Conservation (phyloP, 2,329 filamentous ascomycete genomes). For the Beauveria sp. region DNA sequence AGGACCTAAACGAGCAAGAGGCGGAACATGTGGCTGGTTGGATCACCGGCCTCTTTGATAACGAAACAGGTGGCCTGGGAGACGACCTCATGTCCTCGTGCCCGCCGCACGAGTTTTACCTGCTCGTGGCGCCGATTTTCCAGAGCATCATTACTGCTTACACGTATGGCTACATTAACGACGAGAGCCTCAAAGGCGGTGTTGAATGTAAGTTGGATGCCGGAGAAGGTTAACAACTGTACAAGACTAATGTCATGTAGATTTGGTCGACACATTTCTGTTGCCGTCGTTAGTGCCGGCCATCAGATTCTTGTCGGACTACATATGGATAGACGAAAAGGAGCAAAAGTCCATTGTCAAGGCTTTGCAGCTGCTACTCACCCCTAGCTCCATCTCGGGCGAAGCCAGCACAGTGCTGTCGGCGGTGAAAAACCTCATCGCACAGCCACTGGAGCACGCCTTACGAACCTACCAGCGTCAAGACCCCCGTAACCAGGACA, state of each 20-base stretch:
- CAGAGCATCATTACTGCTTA: slow-evolving; percentile 66
- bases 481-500: slow-evolving; percentile 59
- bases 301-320: slow-evolving; percentile 61
- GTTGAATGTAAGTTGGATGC: slow-evolving; percentile 56
- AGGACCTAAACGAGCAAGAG: slow-evolving; percentile 58
- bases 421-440: slow-evolving; percentile 64
- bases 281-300: slow-evolving; percentile 71
- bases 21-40: slow-evolving; percentile 61
- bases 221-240: too few species aligned
- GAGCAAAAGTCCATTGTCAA: slow-evolving; percentile 63
- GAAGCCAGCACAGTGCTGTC: slow-evolving; percentile 65
- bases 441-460: slow-evolving; percentile 59
- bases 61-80: slow-evolving; percentile 63
- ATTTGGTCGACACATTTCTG: slow-evolving; percentile 71
- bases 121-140: slow-evolving; percentile 69
- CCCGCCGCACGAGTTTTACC: slow-evolving; percentile 74
- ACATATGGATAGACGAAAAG: slow-evolving; percentile 59
- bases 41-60: slow-evolving; percentile 71
- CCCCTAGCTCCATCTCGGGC: slow-evolving; percentile 60
- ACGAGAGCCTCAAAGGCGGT: slow-evolving; percentile 65
- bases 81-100: slow-evolving; percentile 79
- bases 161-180: slow-evolving; percentile 54
- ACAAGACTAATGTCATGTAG: slow-evolving; percentile 29
- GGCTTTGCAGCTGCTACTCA: slow-evolving; percentile 65
- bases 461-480: slow-evolving; percentile 59